Conservation (phyloP, 495 filamentous ascomycete genomes). For the Hypoxylon subgilvum region DNA sequence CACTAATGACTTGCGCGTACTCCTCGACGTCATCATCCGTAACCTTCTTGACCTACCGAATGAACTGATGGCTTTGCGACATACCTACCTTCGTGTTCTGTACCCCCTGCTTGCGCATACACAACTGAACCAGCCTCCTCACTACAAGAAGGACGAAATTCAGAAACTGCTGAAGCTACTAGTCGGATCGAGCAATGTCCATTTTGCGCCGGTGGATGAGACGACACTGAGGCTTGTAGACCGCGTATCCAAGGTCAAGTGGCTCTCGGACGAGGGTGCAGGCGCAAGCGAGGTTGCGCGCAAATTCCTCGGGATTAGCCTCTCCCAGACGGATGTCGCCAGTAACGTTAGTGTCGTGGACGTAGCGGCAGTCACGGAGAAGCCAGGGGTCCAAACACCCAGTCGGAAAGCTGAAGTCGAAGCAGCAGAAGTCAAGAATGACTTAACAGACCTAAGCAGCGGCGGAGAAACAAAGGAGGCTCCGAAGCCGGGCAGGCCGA, state of each 20-base stretch:
- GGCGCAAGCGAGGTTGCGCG: constrained; percentile 53
- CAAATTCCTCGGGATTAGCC: constrained; percentile 57
- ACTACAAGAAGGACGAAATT: constrained; percentile 92
- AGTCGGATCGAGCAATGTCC: constrained; percentile 63
- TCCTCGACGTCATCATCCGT: constrained; percentile 94
- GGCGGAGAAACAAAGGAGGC: constrained; percentile 14
- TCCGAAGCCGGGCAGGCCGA: constrained; percentile 42
- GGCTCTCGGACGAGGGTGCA: constrained; percentile 64
- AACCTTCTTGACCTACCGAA: constrained; percentile 92
- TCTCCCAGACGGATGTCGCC: constrained; percentile 53
- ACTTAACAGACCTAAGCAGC: neutral
- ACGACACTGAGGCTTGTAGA: constrained; percentile 85
- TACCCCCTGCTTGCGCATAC: constrained; percentile 90
- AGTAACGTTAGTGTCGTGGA: constrained; percentile 74
- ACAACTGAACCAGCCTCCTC: constrained; percentile 79
- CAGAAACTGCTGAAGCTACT: constrained; percentile 74
- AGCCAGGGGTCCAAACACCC: constrained; percentile 83
- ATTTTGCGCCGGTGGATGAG: constrained; percentile 90
- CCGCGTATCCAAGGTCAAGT: constrained; percentile 81
- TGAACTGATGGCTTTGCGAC: constrained; percentile 77
- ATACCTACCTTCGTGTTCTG: constrained; percentile 97
- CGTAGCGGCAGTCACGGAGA: constrained; percentile 79
- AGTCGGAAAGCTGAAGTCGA: constrained; percentile 63
- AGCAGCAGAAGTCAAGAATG: constrained; percentile 11
- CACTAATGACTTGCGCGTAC: constrained; percentile 92